Percentiles rank a stretch among this genome's conserved stretches.
phyloP scores from a whole-genome alignment of 2,329 filamentous ascomycete species.

The Trichoderma asperellum region DNA sequence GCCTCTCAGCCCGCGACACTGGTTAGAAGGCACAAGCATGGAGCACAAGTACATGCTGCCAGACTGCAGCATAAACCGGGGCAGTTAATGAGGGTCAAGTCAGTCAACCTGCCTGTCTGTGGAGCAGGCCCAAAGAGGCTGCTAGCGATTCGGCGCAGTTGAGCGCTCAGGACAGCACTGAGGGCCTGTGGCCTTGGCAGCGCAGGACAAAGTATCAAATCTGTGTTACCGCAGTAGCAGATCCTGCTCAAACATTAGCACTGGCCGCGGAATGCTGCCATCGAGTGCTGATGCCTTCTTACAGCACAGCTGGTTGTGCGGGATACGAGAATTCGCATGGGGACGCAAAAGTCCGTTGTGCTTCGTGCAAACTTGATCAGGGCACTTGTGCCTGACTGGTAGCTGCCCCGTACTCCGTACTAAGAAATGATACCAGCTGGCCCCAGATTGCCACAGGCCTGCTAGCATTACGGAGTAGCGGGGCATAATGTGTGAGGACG shows the following conservation, averaged over 20 bases:
- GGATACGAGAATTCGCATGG: slow-evolving; percentile 1
- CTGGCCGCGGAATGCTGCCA: neutral
- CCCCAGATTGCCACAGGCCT: slow-evolving; percentile 15
- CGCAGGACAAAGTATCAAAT: neutral
- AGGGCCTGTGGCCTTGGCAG: slow-evolving; percentile 13
- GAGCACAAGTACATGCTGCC: neutral
- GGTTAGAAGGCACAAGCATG: neutral
- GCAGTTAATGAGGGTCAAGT: neutral
- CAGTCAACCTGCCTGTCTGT: neutral
- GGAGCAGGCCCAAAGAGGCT: slow-evolving; percentile 13
- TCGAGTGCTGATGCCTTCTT: neutral
- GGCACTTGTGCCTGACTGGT: neutral
- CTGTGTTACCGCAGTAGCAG: neutral
- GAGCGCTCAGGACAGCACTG: slow-evolving; percentile 11
- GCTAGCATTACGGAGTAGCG: slow-evolving; percentile 21
- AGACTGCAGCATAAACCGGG: neutral
- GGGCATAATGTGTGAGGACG: slow-evolving; percentile 1
- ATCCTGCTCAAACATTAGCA: neutral
- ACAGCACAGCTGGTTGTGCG: neutral
- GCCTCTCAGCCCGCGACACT: neutral
- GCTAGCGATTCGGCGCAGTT: slow-evolving; percentile 25
- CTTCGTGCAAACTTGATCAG: neutral
- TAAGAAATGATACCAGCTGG: slow-evolving; percentile 8
- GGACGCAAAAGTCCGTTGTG: neutral
- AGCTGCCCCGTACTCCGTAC: slow-evolving; percentile 12